Conservation (phyloP, 2,329 filamentous ascomycete genomes). For the Colletotrichum acutatum region DNA sequence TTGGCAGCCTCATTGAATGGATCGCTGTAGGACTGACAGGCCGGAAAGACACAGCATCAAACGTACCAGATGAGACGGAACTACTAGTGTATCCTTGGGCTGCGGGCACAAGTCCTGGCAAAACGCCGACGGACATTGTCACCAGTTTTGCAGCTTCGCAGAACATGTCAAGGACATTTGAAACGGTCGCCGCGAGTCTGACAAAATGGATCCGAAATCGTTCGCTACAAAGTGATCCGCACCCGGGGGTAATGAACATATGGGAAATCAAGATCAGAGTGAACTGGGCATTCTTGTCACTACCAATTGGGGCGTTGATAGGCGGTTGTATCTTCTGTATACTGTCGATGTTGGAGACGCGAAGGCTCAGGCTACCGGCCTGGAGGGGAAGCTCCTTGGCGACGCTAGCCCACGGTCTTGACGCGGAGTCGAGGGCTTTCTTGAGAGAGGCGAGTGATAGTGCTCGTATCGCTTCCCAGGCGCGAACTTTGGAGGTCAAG, state of each 20-base stretch:
- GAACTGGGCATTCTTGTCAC: neutral
- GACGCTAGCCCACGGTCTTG: neutral
- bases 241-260: neutral
- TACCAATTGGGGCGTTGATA: neutral
- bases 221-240: neutral
- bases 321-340: neutral
- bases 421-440: neutral
- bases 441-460: neutral
- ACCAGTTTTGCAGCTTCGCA: neutral
- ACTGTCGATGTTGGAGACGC: neutral
- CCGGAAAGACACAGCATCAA: no score
- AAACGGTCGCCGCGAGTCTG: neutral
- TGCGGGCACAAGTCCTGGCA: neutral
- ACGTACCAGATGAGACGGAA: neutral
- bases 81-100: neutral
- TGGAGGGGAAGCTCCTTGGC: neutral
- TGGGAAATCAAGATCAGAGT: neutral
- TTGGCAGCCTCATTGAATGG: neutral
- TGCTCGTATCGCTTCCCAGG: neutral
- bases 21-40: neutral
- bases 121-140: neutral
- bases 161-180: neutral
- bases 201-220: neutral
- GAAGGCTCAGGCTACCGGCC: neutral
- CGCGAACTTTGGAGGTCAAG: neutral